Evolutionary conservation across 2,329 filamentous ascomycete genomes (phyloP).

Genomic region (Cytospora piceae): DNA sequence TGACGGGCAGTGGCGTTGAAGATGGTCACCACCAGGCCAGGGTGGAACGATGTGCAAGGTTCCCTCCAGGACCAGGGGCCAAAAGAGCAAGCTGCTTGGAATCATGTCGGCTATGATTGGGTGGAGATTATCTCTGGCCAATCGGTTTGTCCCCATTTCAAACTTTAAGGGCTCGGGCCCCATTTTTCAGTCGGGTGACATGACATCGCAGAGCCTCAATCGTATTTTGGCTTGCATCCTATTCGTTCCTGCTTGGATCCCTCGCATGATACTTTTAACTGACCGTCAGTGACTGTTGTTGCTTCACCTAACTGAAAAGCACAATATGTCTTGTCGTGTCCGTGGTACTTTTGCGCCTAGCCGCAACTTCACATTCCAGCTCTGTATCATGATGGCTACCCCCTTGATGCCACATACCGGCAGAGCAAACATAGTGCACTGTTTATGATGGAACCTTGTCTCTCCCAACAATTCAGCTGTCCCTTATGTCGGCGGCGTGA

Average conservation of each 20-base stretch:
- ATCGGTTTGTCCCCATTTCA: slow-evolving; percentile 20
- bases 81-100: slow-evolving; percentile 8
- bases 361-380: not conserved
- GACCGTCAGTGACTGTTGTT: not conserved
- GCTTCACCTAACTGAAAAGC: not conserved
- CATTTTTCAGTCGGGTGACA: not conserved
- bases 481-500: not conserved
- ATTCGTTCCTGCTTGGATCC: slow-evolving; percentile 18
- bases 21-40: slow-evolving; percentile 8
- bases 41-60: slow-evolving; percentile 30
- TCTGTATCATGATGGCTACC: not conserved
- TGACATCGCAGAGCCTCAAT: slow-evolving; percentile 23
- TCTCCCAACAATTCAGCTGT: not conserved
- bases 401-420: not conserved
- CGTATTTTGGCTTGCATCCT: not conserved
- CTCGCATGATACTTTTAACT: not conserved
- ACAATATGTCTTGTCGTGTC: not conserved
- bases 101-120: slow-evolving; percentile 26
- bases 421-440: not conserved
- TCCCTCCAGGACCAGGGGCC: slow-evolving; percentile 21
- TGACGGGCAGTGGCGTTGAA: slow-evolving; percentile 16
- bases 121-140: slow-evolving; percentile 13
- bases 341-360: not conserved
- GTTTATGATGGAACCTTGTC: not conserved
- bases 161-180: not conserved